phyloP scores from a whole-genome alignment of 2,329 filamentous ascomycete genomes.

The Bipolaris sorokiniana region DNA sequence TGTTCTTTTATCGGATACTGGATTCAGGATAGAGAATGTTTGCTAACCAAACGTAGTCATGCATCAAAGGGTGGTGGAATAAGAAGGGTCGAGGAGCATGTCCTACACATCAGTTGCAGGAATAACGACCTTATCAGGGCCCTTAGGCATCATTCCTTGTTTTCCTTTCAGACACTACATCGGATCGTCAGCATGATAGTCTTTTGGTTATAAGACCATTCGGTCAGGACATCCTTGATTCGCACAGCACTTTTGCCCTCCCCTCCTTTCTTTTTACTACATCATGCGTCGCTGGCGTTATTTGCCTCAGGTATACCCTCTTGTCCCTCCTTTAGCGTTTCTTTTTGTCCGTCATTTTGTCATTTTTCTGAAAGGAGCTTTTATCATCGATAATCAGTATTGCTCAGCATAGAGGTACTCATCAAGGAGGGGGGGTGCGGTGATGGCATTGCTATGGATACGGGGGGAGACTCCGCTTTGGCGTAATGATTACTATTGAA shows the following conservation, averaged over 20 bases:
- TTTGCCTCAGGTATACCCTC: background rate
- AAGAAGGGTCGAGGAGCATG: constrained; percentile 62
- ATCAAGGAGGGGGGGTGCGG: background rate
- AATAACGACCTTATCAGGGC: constrained; percentile 14
- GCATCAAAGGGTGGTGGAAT: constrained; percentile 67
- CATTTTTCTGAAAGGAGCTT: background rate
- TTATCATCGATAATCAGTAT: background rate
- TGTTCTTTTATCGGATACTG: constrained; percentile 8
- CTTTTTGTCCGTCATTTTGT: background rate
- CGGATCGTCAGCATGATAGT: background rate
- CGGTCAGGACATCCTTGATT: background rate
- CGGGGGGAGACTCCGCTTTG: background rate
- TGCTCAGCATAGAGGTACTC: background rate
- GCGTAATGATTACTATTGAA: background rate
- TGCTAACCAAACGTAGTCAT: constrained; percentile 44
- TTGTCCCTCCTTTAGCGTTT: background rate
- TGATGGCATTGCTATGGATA: background rate
- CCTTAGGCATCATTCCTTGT: background rate
- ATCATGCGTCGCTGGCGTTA: background rate
- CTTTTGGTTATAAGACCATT: background rate
- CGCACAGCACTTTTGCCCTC: too few relatives aligned
- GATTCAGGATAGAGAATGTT: background rate
- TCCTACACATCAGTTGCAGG: constrained; percentile 63
- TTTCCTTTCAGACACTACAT: background rate
- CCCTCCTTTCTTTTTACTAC: background rate